Percentiles rank a stretch among this genome's conserved stretches.
Evolutionary conservation across 805 yeast species (phyloP).

Genomic region (Candida alai): DNA sequence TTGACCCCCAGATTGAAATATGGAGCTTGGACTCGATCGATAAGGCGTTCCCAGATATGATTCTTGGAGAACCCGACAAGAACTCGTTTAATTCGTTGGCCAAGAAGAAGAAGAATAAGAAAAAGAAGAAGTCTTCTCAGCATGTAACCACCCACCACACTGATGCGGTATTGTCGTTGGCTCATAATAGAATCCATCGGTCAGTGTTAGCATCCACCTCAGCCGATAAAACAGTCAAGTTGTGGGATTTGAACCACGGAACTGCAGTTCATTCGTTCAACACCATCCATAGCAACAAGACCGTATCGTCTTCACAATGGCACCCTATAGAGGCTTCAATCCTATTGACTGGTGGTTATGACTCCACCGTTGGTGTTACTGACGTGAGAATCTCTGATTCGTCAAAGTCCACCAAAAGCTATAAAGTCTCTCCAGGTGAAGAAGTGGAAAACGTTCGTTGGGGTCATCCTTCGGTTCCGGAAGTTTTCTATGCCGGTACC

Average conservation of each 20-base stretch:
- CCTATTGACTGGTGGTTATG: slow-evolving; percentile 90
- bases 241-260: slow-evolving; percentile 85
- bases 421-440: slow-evolving; percentile 61
- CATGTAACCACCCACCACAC: slow-evolving; percentile 78
- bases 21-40: slow-evolving; percentile 95
- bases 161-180: slow-evolving; percentile 85
- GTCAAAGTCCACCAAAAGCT: slow-evolving; percentile 55
- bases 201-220: slow-evolving; percentile 89
- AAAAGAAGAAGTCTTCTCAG: slow-evolving; percentile 42
- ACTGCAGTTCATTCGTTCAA: slow-evolving; percentile 75
- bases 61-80: slow-evolving; percentile 72
- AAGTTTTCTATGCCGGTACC: slow-evolving; percentile 77
- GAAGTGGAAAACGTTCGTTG: slow-evolving; percentile 84
- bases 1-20: slow-evolving; percentile 94
- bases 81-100: slow-evolving; percentile 35
- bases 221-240: slow-evolving; percentile 89
- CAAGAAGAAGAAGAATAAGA: slow-evolving; percentile 49
- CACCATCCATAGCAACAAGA: slow-evolving; percentile 68
- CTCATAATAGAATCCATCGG: slow-evolving; percentile 79
- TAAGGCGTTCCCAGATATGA: slow-evolving; percentile 90
- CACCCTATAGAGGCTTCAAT: slow-evolving; percentile 62
- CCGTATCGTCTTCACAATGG: slow-evolving; percentile 88
- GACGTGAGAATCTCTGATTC: slow-evolving; percentile 79
- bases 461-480: slow-evolving; percentile 48
- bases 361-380: slow-evolving; percentile 71